A percentile compares a stretch with the other conserved stretches of the same genome.
These are phyloP conservation scores for Aspergillus phoenicis DNA, from an alignment of 2,329 filamentous ascomycete genomes.

Conservation along the genomic window DNA sequence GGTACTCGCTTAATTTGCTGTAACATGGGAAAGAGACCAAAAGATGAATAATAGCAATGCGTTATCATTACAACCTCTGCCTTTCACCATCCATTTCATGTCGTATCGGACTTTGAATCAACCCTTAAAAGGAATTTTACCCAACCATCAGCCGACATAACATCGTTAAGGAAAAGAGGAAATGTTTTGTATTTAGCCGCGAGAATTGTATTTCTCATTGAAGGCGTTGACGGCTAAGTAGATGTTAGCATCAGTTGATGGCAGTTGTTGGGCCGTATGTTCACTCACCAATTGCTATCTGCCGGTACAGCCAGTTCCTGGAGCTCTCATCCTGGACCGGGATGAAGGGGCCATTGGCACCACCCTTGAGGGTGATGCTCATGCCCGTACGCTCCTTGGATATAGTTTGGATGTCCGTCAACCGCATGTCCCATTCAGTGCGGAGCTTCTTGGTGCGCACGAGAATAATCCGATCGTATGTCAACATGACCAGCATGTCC, in stretches of 20 bases:
- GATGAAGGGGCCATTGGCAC: constrained; percentile 91
- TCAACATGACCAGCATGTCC: constrained; percentile 88
- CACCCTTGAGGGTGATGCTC: constrained; percentile 83
- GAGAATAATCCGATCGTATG: constrained; percentile 83
- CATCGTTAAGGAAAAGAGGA: not conserved
- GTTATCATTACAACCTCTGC: not conserved
- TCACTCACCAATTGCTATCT: constrained; percentile 61
- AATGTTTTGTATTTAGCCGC: not conserved
- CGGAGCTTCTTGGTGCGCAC: constrained; percentile 82
- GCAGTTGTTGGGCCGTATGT: not conserved
- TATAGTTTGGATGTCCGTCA: constrained; percentile 96
- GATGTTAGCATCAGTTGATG: constrained; percentile 14
- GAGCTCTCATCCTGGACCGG: constrained; percentile 85
- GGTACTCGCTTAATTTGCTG: constrained; percentile 3
- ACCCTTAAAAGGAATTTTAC: not conserved
- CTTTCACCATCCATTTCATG: not conserved
- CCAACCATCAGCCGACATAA: not conserved
- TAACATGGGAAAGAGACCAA: not conserved
- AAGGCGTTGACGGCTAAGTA: constrained; percentile 63
- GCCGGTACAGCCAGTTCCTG: constrained; percentile 67
- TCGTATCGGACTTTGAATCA: not conserved
- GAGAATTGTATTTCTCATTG: constrained; percentile 64
- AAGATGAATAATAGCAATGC: not conserved
- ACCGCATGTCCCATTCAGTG: constrained; percentile 92
- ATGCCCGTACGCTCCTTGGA: constrained; percentile 94